Base-by-base conservation (phyloP, 441 rosid genomes). In the Populus hybrid region DNA sequence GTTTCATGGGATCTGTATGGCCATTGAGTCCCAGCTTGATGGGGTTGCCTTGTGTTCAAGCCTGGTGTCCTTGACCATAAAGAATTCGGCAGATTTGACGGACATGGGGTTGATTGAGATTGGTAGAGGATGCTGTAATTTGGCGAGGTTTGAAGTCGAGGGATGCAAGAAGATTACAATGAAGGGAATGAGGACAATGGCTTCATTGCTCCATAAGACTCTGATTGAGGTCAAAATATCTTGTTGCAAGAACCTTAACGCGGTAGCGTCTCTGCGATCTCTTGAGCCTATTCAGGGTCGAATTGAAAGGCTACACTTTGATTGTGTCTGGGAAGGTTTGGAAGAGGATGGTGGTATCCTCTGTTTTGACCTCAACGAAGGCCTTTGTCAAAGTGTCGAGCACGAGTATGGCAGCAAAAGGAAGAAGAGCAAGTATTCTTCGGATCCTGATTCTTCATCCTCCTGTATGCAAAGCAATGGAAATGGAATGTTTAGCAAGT, bases 101-200 rank as follows among this genome's bases (percentile, higher is more conserved):
- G 97, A 92, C 28, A 91, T 93, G 97, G 89, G 91, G 23, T 76
- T 95, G 86, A 88, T 95, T 23, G 92, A 89, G 68, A 93, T 95
- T 21, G 99, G 89, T 0, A 87, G 92, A 84, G 98, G 99, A 2
- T 95, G 99, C 78, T 77, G 88, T 21, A 86, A 64, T 71, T 77
- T 95, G 71, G 77, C 76, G 2, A 91, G 83, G 79, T 92, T 95
- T 78, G 98, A 94, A 79, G 82, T 93, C 71, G 89, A 89, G 78
- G 98, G 98, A 11, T 95, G 99, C 81, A 89, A 87, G 84, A 87
- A 85, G 76, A 89, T 94, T 31, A 92, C 97, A 1, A 85, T 88
- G 64, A 78, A 80, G 76, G 99, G 97, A 9, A 72, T 95, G 82
- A 88, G 93, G 78, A 88, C 94, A 0, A 74, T 95, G 86, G 89